Percentiles rank a stretch among this genome's conserved stretches.
phyloP scores from a whole-genome alignment of 805 yeast genomes.

The Metschnikowia borealis region DNA sequence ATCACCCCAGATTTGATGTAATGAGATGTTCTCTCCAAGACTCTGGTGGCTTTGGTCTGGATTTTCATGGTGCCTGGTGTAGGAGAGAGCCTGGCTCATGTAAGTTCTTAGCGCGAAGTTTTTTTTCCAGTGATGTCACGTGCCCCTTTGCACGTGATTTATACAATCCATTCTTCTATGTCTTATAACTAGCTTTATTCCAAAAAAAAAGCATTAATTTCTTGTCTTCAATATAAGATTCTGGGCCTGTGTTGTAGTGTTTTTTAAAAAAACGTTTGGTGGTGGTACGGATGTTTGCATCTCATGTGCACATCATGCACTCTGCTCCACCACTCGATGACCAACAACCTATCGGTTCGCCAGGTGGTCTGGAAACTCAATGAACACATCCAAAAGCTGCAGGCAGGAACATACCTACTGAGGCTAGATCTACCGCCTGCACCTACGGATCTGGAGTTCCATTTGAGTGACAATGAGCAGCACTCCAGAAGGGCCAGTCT shows the following conservation, averaged over 20 bases:
- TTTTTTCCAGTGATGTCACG: constrained; percentile 8
- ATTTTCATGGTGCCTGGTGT: constrained; percentile 48
- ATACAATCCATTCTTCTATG: too few species aligned
- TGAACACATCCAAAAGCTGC: constrained; percentile 3
- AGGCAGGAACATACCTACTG: constrained; percentile 10
- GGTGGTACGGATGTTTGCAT: not conserved
- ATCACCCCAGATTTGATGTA: constrained; percentile 69
- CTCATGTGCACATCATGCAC: not conserved
- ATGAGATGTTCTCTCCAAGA: constrained; percentile 77
- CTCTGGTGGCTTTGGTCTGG: constrained; percentile 63
- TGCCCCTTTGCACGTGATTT: not conserved
- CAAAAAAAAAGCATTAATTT: too few species aligned
- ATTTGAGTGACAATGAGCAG: constrained; percentile 8
- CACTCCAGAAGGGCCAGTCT: constrained; percentile 7
- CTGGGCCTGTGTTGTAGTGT: too few species aligned
- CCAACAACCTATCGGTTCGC: not conserved
- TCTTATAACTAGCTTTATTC: too few species aligned
- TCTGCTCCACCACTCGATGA: not conserved
- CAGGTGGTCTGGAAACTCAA: constrained; percentile 5
- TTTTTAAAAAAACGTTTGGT: too few species aligned
- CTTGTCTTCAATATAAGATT: too few species aligned
- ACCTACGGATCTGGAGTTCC: not conserved
- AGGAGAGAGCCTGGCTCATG: not conserved
- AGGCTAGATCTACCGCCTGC: constrained; percentile 1
- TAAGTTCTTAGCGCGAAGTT: not conserved